Base-by-base conservation (phyloP, 176 grass and related monocot species). In the Carex cristatella region DNA sequence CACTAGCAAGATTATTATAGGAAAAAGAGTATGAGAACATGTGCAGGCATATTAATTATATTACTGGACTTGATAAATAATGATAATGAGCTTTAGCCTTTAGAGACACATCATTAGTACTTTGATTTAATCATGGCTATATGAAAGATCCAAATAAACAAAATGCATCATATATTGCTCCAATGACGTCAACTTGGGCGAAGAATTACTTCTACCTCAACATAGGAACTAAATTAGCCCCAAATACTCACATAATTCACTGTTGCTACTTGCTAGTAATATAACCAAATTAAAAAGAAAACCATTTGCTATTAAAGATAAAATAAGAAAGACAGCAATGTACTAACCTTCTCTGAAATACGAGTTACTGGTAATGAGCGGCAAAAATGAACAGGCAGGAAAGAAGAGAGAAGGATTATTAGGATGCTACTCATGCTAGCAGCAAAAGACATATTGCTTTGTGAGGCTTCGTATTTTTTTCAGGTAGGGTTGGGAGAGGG, bases 401-500 rank as follows among this genome's bases (percentile, higher is more conserved):
- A 48, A 27, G 61, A n/a, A 8, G 6, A 44, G 79, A 81, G 59
- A 11, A 62, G 33, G 9, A 81, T 44, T 60, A 81, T 44, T 38
- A 81, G 33, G 18, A 81, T 64, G 14, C 56, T 63, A 48, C 16
- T 35, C 4, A 81, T 64, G 14, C 56, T 63, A 48, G 33, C 57
- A 2, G 18, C 79, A 65, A 81, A 63, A 12, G 79, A 44, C 70
- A 74, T 81, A 74, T 81, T n/a, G 56, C 59, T 62, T 80, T 42
- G 33, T 80, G 27, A 30, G 10, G 4, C 42, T 77, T 77, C n/a
- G 10, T 79, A 14, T 13, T 19, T 11, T 79, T 75, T 27, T 75
- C 4, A 13, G 2, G 4, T 5, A 23, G 44, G 6, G 44, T 8
- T 15, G 37, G 14, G 14, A 18, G 56, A 14, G 10, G 2, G 15